phyloP scores from a whole-genome alignment of 768 basidiomycete species.

The Stropharia rugosoannulata region DNA sequence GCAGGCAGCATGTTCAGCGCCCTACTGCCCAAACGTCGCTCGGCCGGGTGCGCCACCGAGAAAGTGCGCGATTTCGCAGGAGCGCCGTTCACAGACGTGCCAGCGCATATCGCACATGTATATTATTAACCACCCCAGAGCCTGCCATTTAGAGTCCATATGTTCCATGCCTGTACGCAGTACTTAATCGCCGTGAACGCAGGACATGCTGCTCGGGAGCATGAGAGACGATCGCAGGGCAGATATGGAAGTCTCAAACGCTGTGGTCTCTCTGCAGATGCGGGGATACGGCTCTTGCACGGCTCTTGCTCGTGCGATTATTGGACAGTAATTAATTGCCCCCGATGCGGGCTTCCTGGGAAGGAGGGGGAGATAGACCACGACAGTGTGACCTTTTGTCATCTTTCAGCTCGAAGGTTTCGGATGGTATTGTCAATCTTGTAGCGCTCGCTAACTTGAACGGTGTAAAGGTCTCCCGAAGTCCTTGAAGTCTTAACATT shows the following conservation, averaged over 20 bases:
- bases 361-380: too few species aligned
- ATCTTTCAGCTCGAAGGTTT: not conserved
- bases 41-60: too few species aligned
- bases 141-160: not conserved
- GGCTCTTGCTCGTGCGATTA: not conserved
- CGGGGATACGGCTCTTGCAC: not conserved
- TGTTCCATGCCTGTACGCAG: not conserved
- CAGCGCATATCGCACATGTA: not conserved
- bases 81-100: too few species aligned
- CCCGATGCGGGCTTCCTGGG: not conserved
- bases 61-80: too few species aligned
- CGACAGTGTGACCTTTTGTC: too few species aligned
- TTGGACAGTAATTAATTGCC: not conserved
- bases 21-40: too few species aligned
- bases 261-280: not conserved
- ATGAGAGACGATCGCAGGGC: not conserved
- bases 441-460: too few species aligned
- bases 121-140: not conserved
- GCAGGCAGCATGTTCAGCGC: too few species aligned
- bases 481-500: too few species aligned
- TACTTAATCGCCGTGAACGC: constrained; percentile 2
- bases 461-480: too few species aligned
- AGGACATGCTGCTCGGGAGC: not conserved
- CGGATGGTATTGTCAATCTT: not conserved
- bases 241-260: not conserved